Conservation (phyloP, 768 basidiomycete genomes). For the Cyclocybe cylindracea region DNA sequence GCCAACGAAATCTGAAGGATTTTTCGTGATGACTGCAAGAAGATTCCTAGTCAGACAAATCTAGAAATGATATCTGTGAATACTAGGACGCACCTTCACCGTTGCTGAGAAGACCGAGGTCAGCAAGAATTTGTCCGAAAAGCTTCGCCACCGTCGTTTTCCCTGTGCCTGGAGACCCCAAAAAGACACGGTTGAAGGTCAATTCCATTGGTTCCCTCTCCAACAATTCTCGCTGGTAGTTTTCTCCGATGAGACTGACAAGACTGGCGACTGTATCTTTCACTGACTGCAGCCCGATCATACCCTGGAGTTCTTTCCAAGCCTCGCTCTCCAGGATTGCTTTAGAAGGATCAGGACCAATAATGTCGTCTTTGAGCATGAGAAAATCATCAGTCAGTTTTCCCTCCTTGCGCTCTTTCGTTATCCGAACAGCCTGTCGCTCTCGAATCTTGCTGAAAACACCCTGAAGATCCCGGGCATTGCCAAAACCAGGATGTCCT, state of each 20-base stretch:
- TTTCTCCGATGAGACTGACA: conserved; percentile 45
- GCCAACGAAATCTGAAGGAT: conserved; percentile 72
- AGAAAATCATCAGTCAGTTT: conserved; percentile 47
- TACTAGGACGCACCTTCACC: conserved; percentile 54
- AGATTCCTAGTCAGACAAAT: conserved; percentile 1
- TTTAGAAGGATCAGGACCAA: conserved; percentile 62
- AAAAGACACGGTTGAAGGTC: conserved; percentile 64
- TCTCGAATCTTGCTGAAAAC: conserved; percentile 46
- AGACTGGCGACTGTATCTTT: conserved; percentile 56
- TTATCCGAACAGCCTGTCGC: conserved; percentile 55
- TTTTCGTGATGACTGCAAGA: conserved; percentile 58
- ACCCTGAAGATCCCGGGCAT: conserved; percentile 53
- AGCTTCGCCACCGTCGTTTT: conserved; percentile 71
- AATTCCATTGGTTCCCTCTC: conserved; percentile 54
- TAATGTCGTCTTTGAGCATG: conserved; percentile 54
- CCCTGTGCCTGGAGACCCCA: conserved; percentile 71
- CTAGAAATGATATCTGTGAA: background rate
- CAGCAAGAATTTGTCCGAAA: conserved; percentile 64
- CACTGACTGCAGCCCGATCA: conserved; percentile 58
- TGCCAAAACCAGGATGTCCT: conserved; percentile 24
- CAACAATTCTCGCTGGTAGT: conserved; percentile 60
- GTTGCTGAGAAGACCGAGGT: conserved; percentile 62
- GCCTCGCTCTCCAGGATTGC: conserved; percentile 45
- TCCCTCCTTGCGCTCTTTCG: conserved; percentile 40
- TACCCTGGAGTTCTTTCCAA: conserved; percentile 50